Conservation (phyloP, 1,284 basidiomycete genomes). For the Gomphus sp. region DNA sequence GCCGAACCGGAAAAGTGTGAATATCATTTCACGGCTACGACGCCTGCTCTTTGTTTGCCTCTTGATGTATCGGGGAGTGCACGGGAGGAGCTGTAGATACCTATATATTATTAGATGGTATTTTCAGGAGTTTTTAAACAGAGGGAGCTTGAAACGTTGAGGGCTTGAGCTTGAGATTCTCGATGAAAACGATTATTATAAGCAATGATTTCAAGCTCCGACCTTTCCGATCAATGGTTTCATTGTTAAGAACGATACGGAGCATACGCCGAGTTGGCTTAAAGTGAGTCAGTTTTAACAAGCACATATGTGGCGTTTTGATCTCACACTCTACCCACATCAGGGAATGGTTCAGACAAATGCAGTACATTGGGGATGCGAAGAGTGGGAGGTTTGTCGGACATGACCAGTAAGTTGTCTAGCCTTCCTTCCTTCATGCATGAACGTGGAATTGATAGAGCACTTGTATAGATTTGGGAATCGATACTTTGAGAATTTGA, state of each 20-base stretch:
- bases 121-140: not conserved
- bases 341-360: slow-evolving; percentile 76
- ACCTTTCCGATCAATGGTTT: slow-evolving; percentile 42
- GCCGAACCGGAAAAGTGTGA: slow-evolving; percentile 96
- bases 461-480: slow-evolving; percentile 65
- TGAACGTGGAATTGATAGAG: not conserved
- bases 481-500: slow-evolving; percentile 84
- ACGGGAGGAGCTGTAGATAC: slow-evolving; percentile 9
- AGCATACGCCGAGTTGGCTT: slow-evolving; percentile 62
- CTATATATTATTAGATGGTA: not conserved
- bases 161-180: not conserved
- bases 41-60: slow-evolving; percentile 85
- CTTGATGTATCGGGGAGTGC: slow-evolving; percentile 18
- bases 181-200: not conserved
- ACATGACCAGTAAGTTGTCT: slow-evolving; percentile 66
- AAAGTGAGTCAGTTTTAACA: not conserved
- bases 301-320: not conserved
- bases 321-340: not conserved
- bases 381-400: slow-evolving; percentile 78
- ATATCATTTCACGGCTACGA: slow-evolving; percentile 82
- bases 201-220: not conserved
- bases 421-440: not conserved
- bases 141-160: not conserved
- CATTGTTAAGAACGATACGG: slow-evolving; percentile 66
- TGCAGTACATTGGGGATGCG: slow-evolving; percentile 87